Conservation (phyloP, 202 grass and related monocot genomes). For the Dendrocalamus latiflorus region DNA sequence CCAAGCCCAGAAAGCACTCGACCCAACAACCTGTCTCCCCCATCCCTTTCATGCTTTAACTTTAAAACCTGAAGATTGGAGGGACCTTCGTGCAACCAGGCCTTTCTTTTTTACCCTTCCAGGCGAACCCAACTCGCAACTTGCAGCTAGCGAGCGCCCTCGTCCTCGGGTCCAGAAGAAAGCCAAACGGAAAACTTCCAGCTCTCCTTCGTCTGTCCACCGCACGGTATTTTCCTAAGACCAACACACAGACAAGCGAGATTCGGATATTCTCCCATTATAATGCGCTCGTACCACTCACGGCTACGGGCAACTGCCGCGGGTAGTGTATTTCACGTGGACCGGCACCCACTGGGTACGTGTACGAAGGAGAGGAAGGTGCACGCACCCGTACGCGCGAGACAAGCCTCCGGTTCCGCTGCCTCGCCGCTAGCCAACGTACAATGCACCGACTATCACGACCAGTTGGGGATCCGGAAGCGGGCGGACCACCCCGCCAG, state of each 20-base stretch:
- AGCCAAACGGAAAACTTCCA: background rate
- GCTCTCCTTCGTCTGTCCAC: background rate
- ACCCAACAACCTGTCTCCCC: background rate
- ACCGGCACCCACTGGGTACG: background rate
- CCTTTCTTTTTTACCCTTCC: background rate
- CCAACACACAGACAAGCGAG: too few relatives aligned
- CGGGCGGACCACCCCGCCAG: background rate
- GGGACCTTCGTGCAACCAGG: slow-evolving; percentile 33
- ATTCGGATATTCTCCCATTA: too few relatives aligned
- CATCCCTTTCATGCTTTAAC: background rate
- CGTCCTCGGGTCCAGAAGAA: background rate
- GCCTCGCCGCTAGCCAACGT: background rate
- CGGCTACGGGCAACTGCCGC: too few relatives aligned
- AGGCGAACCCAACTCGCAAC: background rate
- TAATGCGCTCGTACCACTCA: too few relatives aligned
- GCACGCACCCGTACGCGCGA: slow-evolving; percentile 14
- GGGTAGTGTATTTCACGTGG: background rate
- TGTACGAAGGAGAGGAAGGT: background rate
- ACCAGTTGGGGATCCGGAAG: background rate
- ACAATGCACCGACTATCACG: slow-evolving; percentile 32
- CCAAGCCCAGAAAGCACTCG: too few relatives aligned
- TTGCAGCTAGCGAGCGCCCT: background rate
- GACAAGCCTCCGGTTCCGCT: background rate
- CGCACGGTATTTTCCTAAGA: background rate
- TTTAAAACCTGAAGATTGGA: slow-evolving; percentile 29